phyloP scores from a whole-genome alignment of 1,139 yeast species.

The Candida sojae region DNA sequence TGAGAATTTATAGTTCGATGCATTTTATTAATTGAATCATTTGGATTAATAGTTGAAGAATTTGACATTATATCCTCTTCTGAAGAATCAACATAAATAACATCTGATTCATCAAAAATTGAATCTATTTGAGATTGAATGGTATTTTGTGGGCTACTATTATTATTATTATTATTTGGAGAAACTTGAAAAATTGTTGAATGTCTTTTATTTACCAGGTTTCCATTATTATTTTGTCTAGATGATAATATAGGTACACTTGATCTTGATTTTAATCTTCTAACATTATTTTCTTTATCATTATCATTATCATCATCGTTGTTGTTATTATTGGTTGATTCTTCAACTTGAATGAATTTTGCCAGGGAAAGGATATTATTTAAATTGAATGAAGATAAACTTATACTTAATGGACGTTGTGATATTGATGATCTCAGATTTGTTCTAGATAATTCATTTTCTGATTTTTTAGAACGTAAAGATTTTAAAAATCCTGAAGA shows the following conservation, averaged over 20 bases:
- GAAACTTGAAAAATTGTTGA: constrained; percentile 6
- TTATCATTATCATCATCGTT: constrained; percentile 6
- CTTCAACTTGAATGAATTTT: constrained; percentile 1
- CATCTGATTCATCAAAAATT: constrained; percentile 23
- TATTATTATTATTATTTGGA: neutral
- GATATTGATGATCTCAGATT: neutral
- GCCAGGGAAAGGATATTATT: constrained; percentile 6
- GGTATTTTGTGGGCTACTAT: constrained; percentile 8
- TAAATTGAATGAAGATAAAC: constrained; percentile 12
- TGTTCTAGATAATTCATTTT: neutral
- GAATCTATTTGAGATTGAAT: constrained; percentile 17
- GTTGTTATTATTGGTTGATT: neutral
- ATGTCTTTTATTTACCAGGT: constrained; percentile 6
- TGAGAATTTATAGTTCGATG: constrained; percentile 27
- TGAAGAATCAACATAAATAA: constrained; percentile 18
- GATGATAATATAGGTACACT: constrained; percentile 25
- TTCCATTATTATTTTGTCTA: neutral
- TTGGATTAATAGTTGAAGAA: constrained; percentile 1
- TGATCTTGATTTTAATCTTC: constrained; percentile 22
- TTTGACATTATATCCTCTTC: constrained; percentile 14
- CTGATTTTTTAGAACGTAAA: constrained; percentile 20
- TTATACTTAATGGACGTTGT: constrained; percentile 13
- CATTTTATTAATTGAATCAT: constrained; percentile 10
- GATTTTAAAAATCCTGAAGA: constrained; percentile 23
- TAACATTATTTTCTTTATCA: constrained; percentile 17